Conservation (phyloP, 306 rosid species). For the Castanopsis chinensis region DNA sequence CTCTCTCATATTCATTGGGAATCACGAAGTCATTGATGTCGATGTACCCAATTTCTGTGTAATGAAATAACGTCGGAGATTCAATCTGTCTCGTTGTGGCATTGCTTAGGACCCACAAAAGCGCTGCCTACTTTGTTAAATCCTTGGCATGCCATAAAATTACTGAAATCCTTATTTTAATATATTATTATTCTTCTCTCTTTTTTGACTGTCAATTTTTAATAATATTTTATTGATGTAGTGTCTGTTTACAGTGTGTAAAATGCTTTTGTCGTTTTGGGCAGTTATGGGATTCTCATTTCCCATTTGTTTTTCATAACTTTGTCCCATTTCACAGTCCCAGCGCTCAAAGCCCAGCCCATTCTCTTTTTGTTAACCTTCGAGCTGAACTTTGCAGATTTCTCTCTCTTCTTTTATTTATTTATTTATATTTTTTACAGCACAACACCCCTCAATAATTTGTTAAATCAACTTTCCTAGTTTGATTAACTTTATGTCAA, state of each 20-base stretch:
- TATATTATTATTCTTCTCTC: neutral
- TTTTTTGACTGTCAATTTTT: neutral
- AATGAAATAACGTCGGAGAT: slow-evolving; percentile 9
- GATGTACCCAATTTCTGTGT: slow-evolving; percentile 25
- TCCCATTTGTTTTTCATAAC: neutral
- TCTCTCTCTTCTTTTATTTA: too few relatives aligned
- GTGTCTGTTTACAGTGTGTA: neutral
- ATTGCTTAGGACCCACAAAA: slow-evolving; percentile 23
- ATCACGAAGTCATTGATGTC: slow-evolving; percentile 37
- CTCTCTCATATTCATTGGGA: slow-evolving; percentile 23
- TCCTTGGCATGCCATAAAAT: too few relatives aligned
- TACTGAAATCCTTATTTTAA: neutral
- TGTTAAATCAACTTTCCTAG: too few relatives aligned
- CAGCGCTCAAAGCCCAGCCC: neutral
- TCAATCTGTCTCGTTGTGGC: slow-evolving; percentile 47
- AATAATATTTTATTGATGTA: neutral
- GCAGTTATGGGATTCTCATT: neutral
- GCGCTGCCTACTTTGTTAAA: neutral
- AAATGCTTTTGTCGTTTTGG: neutral
- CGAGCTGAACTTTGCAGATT: neutral
- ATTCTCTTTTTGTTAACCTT: neutral
- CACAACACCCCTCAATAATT: too few relatives aligned
- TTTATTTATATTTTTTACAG: too few relatives aligned
- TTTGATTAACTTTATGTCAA: too few relatives aligned
- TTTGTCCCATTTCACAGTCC: neutral